Evolutionary conservation across 495 filamentous ascomycete genomes (phyloP).

Genomic region (Aspergillus sclerotiicarbonarius): DNA sequence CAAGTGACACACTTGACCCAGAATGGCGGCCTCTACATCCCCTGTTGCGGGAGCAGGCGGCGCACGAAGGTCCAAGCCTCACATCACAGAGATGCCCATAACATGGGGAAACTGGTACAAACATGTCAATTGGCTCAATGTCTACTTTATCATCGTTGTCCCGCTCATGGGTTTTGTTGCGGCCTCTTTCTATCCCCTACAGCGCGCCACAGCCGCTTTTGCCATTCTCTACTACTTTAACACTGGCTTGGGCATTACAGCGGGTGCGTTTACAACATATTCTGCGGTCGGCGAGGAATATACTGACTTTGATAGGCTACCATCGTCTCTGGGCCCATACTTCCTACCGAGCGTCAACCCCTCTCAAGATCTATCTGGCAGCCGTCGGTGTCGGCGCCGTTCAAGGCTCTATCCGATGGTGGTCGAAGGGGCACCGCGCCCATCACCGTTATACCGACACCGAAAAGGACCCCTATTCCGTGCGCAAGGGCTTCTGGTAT

Average conservation of each 20-base stretch:
- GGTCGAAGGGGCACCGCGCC: conserved; percentile 83
- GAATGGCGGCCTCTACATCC: no score
- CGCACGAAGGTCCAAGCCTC: conserved; percentile 7
- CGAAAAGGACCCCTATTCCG: conserved; percentile 90
- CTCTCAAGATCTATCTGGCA: conserved; percentile 80
- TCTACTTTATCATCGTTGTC: conserved; percentile 79
- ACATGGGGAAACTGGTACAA: conserved; percentile 89
- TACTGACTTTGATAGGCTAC: conserved; percentile 50
- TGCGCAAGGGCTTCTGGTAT: conserved; percentile 86
- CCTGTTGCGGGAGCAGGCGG: no score
- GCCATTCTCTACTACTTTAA: conserved; percentile 87
- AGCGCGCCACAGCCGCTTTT: conserved; percentile 72
- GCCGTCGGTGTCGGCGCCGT: conserved; percentile 81
- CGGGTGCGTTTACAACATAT: conserved; percentile 51
- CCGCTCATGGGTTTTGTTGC: conserved; percentile 72
- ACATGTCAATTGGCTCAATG: conserved; percentile 95
- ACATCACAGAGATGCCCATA: conserved; percentile 61
- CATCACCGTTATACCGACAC: conserved; percentile 96
- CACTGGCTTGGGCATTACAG: conserved; percentile 85
- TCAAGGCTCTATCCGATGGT: conserved; percentile 88
- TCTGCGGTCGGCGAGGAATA: neutral
- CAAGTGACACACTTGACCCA: no score
- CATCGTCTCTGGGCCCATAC: conserved; percentile 85
- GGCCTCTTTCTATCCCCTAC: conserved; percentile 79
- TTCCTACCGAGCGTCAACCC: conserved; percentile 74